Evolutionary conservation across 352 stramenopile species (phyloP).

Genomic region (Peronospora belbahrii): DNA sequence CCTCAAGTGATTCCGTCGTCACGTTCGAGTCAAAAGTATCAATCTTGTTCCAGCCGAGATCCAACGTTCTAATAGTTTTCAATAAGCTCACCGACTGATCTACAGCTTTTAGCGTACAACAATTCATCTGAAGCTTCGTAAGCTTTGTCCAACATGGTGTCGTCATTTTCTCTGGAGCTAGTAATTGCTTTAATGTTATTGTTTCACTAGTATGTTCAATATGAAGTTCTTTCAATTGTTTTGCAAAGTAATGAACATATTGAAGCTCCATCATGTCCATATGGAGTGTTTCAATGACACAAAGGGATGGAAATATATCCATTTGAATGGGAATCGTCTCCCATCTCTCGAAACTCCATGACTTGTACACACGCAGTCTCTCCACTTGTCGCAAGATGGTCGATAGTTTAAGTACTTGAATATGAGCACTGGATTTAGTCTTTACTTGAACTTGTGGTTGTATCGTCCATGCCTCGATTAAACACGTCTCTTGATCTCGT

Average conservation of each 20-base stretch:
- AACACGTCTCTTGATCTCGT: slow-evolving; percentile 45
- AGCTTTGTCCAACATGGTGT: slow-evolving; percentile 35
- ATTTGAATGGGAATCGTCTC: slow-evolving; percentile 37
- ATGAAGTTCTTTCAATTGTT: slow-evolving; percentile 55
- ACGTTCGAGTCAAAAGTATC: slow-evolving; percentile 28
- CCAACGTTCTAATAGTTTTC: slow-evolving; percentile 31
- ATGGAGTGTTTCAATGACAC: slow-evolving; percentile 52
- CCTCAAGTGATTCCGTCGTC: slow-evolving; percentile 29
- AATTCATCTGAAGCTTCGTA: slow-evolving; percentile 58
- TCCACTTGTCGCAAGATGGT: slow-evolving; percentile 74
- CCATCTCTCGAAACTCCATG: slow-evolving; percentile 13
- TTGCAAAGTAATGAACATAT: slow-evolving; percentile 62
- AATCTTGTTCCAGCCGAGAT: slow-evolving; percentile 75
- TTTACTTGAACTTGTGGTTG: slow-evolving; percentile 51
- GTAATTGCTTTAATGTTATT: slow-evolving; percentile 31
- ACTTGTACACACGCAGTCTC: slow-evolving; percentile 55
- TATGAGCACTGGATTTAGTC: slow-evolving; percentile 66
- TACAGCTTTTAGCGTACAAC: slow-evolving; percentile 39
- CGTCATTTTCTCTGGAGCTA: slow-evolving; percentile 25
- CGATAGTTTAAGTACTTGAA: slow-evolving; percentile 83
- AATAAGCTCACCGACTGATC: slow-evolving; percentile 55
- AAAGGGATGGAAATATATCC: slow-evolving; percentile 77
- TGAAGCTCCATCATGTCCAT: slow-evolving; percentile 32
- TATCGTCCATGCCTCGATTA: slow-evolving; percentile 74
- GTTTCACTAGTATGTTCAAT: slow-evolving; percentile 64